Evolutionary conservation across 2,329 filamentous ascomycete genomes (phyloP), one percentile per base, ranked within the genome.

Genomic region (Fusarium haematococcum): DNA sequence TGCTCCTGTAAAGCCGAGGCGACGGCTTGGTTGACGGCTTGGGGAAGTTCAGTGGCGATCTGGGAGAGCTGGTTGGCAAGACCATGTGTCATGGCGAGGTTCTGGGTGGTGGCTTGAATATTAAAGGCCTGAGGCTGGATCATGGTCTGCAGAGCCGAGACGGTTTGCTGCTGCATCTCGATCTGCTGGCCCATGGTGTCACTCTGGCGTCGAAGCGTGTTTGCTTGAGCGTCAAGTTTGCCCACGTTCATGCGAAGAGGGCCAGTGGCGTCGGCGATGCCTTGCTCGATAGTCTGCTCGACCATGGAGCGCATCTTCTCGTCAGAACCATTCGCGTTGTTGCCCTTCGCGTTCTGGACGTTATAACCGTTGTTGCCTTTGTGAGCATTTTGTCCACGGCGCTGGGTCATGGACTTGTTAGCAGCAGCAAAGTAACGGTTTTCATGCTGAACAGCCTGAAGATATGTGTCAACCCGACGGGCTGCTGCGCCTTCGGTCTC

Each of bases 241-340:
- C 69, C 63, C 39, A 79, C 61, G 10, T 81, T 80, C 23, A 81
- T 56, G 4, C 80, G 75, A 11, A 83, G 64, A 4, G 81, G 81
- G 0, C 71, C 72, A 8, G 80, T 75, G 1, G 82, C 82, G 37
- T 81, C 80, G 0, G 79, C 73, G 32, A 83, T 77, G 11, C 79
- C 77, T n/a, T 80, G 75, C 32, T 83, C 82, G 0, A 81, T 80
- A 5, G 72, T 74, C 11, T 80, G 71, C 43, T 82, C 81, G 16
- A 82, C 69, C 27, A 82, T 76, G 3, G 77, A 75, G 35, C 73
- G 77, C 14, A 83, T 78, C 6, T 75, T 70, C 35, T 83, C 78
- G 2, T 64, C 65, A 20, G 71, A 4, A 0, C 64, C 61, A 7
- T 60, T 63, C 4, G 74, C 35, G 20, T 74, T 74, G 10, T 74